Conservation (phyloP, 148 eudicot genomes). For the Heliamphora exappendiculata region DNA sequence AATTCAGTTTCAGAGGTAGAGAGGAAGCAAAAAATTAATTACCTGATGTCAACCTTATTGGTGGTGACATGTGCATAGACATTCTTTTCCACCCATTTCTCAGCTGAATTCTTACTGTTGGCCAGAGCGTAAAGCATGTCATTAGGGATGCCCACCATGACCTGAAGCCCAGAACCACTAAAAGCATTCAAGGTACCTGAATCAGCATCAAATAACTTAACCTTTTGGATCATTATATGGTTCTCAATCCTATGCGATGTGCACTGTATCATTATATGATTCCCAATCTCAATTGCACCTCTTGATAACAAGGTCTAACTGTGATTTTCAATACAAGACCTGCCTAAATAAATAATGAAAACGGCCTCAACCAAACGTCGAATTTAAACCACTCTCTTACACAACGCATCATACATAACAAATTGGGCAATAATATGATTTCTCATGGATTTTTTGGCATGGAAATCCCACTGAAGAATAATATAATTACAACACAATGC, state of each 20-base stretch:
- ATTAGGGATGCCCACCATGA: conserved; percentile 83
- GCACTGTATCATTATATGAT: background rate
- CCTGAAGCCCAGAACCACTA: conserved; percentile 63
- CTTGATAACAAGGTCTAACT: background rate
- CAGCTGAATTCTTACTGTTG: conserved; percentile 50
- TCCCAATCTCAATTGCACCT: background rate
- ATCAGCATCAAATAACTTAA: conserved; percentile 75
- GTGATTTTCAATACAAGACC: background rate
- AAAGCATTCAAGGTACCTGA: conserved; percentile 36
- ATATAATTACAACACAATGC: too few relatives aligned
- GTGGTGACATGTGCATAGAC: conserved; percentile 52
- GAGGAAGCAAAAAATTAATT: background rate
- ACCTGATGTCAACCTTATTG: conserved; percentile 61
- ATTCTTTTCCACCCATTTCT: conserved; percentile 69
- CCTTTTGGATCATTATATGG: too few relatives aligned
- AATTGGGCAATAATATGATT: background rate
- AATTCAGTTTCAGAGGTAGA: background rate
- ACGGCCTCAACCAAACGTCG: background rate
- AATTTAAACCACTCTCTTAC: background rate
- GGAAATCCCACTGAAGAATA: background rate
- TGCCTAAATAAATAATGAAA: conserved; percentile 8
- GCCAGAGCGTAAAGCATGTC: conserved; percentile 57
- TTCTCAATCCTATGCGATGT: background rate
- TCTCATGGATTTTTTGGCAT: background rate
- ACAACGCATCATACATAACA: background rate